A percentile compares a stretch with the other conserved stretches of the same genome.
phyloP scores from a whole-genome alignment of 768 basidiomycete species.

The Lactarius trivialis region DNA sequence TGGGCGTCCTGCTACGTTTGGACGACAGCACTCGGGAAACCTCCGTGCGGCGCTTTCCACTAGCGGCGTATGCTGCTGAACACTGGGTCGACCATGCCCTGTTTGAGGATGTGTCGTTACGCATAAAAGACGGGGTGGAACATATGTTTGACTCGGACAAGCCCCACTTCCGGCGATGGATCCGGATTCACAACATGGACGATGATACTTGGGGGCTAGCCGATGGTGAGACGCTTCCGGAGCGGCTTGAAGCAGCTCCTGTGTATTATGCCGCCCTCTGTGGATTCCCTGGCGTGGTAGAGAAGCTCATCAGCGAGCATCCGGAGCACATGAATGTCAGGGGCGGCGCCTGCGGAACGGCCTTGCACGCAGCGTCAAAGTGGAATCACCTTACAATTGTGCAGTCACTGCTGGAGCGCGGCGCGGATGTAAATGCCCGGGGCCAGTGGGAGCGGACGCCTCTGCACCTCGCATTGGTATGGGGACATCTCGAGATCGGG shows the following conservation, averaged over 20 bases:
- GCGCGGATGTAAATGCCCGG: neutral
- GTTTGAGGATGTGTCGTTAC: neutral
- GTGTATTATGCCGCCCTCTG: no score
- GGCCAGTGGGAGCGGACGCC: neutral
- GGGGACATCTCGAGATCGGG: neutral
- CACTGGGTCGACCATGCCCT: neutral
- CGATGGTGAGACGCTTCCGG: neutral
- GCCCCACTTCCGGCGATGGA: neutral
- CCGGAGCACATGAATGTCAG: no score
- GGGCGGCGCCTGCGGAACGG: no score
- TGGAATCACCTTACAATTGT: no score
- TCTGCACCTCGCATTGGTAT: neutral
- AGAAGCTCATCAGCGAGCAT: no score
- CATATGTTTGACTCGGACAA: neutral
- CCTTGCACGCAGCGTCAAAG: no score
- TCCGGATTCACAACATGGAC: neutral
- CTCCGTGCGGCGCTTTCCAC: neutral
- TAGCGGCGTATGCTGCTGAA: neutral
- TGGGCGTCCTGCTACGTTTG: neutral
- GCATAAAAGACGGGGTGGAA: neutral
- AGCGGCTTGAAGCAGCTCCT: neutral
- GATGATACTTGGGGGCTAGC: neutral
- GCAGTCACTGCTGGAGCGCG: neutral
- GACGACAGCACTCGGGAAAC: neutral
- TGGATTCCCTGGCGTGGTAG: no score